Percentiles rank a stretch among this genome's conserved stretches.
Conservation (phyloP, 2,329 filamentous ascomycete genomes). For the Cytospora chrysosperma region DNA sequence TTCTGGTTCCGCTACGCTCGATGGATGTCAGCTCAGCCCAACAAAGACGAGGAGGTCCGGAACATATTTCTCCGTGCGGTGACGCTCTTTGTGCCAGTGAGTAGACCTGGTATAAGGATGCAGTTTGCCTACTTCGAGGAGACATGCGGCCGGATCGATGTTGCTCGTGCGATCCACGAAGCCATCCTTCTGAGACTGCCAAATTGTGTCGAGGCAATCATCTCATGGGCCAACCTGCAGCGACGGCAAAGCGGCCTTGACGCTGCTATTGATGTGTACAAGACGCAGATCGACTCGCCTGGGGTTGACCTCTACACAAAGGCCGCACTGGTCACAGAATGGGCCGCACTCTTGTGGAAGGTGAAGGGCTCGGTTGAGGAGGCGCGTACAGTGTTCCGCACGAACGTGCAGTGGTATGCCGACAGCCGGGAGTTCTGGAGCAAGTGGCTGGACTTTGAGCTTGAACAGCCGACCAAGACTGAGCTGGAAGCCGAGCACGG, state of each 20-base stretch:
- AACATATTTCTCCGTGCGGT: conserved; percentile 89
- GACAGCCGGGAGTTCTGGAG: conserved; percentile 89
- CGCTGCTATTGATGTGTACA: conserved; percentile 79
- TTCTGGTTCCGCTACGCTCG: conserved; percentile 97
- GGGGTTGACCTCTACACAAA: conserved; percentile 76
- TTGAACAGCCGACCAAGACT: conserved; percentile 71
- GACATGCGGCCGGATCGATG: conserved; percentile 69
- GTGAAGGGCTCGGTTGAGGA: conserved; percentile 77
- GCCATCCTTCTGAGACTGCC: conserved; percentile 75
- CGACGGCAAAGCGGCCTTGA: conserved; percentile 81
- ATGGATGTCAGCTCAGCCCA: conserved; percentile 82
- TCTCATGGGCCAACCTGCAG: conserved; percentile 83
- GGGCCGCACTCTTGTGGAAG: conserved; percentile 85
- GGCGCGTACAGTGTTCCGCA: conserved; percentile 78
- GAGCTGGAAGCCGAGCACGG: conserved; percentile 65
- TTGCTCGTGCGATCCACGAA: conserved; percentile 81
- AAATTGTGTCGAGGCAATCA: conserved; percentile 81
- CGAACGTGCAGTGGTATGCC: conserved; percentile 79
- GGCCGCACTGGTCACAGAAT: conserved; percentile 82
- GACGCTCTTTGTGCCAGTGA: conserved; percentile 82
- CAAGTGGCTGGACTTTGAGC: conserved; percentile 84
- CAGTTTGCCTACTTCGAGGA: conserved; percentile 97
- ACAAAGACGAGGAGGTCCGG: conserved; percentile 84
- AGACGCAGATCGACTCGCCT: conserved; percentile 73
- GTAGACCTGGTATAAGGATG: conserved; percentile 76